Percentiles rank a stretch among this genome's conserved stretches.
Evolutionary conservation across 257 asterid genomes (phyloP).

Genomic region (Nicotiana tabacum): DNA sequence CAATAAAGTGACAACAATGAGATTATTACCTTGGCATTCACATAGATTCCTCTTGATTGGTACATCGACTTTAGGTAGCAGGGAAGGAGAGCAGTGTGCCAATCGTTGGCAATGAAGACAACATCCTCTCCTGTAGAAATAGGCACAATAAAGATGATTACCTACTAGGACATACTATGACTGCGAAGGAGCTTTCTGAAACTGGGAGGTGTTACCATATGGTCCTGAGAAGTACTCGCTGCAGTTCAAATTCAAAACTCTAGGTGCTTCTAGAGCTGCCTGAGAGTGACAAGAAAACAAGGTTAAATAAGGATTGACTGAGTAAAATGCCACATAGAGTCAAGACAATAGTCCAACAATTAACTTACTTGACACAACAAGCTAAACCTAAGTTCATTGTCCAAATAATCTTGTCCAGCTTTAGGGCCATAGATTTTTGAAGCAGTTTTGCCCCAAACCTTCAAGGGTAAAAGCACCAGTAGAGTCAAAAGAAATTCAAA

Average conservation of each 20-base stretch:
- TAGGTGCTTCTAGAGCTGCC: slow-evolving; percentile 96
- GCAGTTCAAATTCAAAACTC: slow-evolving; percentile 55
- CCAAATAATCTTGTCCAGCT: slow-evolving; percentile 77
- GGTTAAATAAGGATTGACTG: neutral
- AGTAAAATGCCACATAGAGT: neutral
- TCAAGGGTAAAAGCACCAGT: neutral
- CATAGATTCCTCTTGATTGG: slow-evolving; percentile 79
- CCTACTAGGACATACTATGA: neutral
- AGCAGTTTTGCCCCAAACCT: slow-evolving; percentile 89
- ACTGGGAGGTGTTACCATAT: slow-evolving; percentile 45
- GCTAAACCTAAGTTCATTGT: slow-evolving; percentile 81
- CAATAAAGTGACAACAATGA: neutral
- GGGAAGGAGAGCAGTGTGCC: slow-evolving; percentile 94
- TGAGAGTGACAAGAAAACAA: slow-evolving; percentile 27
- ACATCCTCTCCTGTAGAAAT: slow-evolving; percentile 71
- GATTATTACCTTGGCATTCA: slow-evolving; percentile 57
- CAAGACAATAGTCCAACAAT: slow-evolving; percentile 4
- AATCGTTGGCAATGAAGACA: slow-evolving; percentile 85
- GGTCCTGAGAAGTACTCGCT: slow-evolving; percentile 79
- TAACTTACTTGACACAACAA: slow-evolving; percentile 69
- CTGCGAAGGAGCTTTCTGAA: neutral
- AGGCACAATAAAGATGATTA: neutral
- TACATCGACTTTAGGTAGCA: slow-evolving; percentile 82
- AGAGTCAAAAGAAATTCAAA: neutral
- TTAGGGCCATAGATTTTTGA: slow-evolving; percentile 84